These are phyloP conservation scores for Pseudogymnoascus destructans DNA, from an alignment of 2,329 filamentous ascomycete species.

Conservation along the genomic window DNA sequence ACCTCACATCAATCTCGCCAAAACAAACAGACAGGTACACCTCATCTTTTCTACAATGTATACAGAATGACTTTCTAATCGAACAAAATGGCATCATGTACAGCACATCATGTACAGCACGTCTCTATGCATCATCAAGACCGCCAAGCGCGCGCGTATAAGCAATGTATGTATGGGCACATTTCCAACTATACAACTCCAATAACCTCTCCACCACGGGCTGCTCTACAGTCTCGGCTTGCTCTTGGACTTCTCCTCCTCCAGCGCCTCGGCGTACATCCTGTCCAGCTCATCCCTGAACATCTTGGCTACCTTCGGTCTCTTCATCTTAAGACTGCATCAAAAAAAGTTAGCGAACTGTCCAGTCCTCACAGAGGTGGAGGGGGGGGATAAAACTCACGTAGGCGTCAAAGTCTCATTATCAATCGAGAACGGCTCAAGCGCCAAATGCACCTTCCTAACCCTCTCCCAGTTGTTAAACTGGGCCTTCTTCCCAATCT, in stretches of 20 bases:
- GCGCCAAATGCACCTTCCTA: slow-evolving; percentile 55
- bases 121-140: not conserved
- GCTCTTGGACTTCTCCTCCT: slow-evolving; percentile 17
- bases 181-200: not conserved
- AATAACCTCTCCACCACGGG: not conserved
- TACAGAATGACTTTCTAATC: not conserved
- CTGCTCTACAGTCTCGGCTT: not conserved
- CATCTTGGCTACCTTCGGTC: slow-evolving; percentile 50
- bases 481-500: slow-evolving; percentile 67
- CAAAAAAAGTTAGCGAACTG: slow-evolving; percentile 17
- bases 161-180: not conserved
- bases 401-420: slow-evolving; percentile 83
- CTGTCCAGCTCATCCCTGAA: slow-evolving; percentile 23
- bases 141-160: not conserved
- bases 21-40: not conserved
- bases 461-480: slow-evolving; percentile 88
- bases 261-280: slow-evolving; percentile 25
- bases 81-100: not conserved
- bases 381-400: slow-evolving; percentile 38
- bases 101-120: not conserved
- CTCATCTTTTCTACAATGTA: not conserved
- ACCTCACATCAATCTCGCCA: not conserved
- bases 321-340: slow-evolving; percentile 55
- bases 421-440: slow-evolving; percentile 87
- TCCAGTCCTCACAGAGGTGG: not conserved